These are phyloP conservation scores for Neurospora sp. DNA, from an alignment of 2,329 filamentous ascomycete genomes.

Conservation along the genomic window DNA sequence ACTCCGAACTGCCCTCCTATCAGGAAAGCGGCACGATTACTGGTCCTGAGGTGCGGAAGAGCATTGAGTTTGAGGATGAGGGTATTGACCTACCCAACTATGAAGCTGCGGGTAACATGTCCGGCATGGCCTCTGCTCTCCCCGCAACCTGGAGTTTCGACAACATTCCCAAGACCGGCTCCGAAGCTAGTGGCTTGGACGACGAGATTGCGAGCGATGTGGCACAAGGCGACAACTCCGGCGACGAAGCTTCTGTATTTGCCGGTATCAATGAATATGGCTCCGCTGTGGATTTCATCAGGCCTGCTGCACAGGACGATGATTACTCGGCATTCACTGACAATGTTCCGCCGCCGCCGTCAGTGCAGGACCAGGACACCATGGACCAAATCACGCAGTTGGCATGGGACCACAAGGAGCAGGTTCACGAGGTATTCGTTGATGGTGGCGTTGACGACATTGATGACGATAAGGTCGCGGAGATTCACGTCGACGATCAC, in stretches of 20 bases:
- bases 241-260: constrained; percentile 18
- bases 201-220: constrained; percentile 25
- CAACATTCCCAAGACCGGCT: constrained; percentile 21
- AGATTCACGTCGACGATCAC: constrained; percentile 23
- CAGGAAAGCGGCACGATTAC: constrained; percentile 1
- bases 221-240: constrained; percentile 28
- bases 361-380: constrained; percentile 8
- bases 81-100: constrained; percentile 30
- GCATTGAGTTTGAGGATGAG: constrained; percentile 30
- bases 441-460: constrained; percentile 24
- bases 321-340: constrained; percentile 5
- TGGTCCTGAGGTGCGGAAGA: constrained; percentile 8
- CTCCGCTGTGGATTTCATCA: constrained; percentile 14
- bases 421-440: constrained; percentile 23
- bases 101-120: constrained; percentile 18
- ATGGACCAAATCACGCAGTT: constrained; percentile 15
- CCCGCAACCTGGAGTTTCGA: constrained; percentile 36
- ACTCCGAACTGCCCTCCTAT: constrained; percentile 12
- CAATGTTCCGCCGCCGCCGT: constrained; percentile 12
- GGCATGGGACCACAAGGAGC: constrained; percentile 20
- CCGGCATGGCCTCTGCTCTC: constrained; percentile 18
- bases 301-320: constrained; percentile 18
- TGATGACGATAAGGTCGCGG: constrained; percentile 31
- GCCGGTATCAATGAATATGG: constrained; percentile 16
- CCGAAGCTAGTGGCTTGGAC: constrained; percentile 21